Conservation (phyloP, 2,329 filamentous ascomycete genomes). For the Scytalidium sp. region DNA sequence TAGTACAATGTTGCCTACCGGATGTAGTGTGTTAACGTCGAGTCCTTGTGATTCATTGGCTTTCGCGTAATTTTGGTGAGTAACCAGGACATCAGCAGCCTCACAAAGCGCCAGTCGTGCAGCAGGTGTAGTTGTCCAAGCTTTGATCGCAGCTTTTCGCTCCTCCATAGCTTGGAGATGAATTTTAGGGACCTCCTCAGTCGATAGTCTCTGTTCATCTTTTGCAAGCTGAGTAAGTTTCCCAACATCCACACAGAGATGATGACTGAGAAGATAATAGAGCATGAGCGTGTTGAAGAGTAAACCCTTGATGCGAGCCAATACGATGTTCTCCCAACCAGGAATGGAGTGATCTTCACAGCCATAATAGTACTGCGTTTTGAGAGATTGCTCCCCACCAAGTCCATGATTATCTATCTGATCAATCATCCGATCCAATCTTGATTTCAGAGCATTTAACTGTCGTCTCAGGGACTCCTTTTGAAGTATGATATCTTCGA, state of each 20-base stretch:
- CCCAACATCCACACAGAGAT: slow-evolving; percentile 33
- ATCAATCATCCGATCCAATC: slow-evolving; percentile 11
- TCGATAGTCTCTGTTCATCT: slow-evolving; percentile 12
- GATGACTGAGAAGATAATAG: slow-evolving; percentile 33
- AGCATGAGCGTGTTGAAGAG: slow-evolving; percentile 32
- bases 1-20: slow-evolving; percentile 31
- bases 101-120: slow-evolving; percentile 32
- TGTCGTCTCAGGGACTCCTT: slow-evolving; percentile 14
- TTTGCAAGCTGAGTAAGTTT: slow-evolving; percentile 27
- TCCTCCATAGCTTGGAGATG: slow-evolving; percentile 13
- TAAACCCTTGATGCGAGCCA: slow-evolving; percentile 25
- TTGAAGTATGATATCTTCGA: slow-evolving; percentile 10
- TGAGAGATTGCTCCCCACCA: slow-evolving; percentile 10
- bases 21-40: slow-evolving; percentile 22
- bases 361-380: slow-evolving; percentile 18
- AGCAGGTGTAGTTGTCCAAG: slow-evolving; percentile 29
- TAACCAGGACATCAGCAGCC: slow-evolving; percentile 28
- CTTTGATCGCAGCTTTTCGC: slow-evolving; percentile 17
- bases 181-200: slow-evolving; percentile 13
- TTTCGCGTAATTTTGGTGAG: slow-evolving; percentile 9
- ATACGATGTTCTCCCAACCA: slow-evolving; percentile 13
- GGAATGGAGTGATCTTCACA: slow-evolving; percentile 16
- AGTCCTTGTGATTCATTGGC: slow-evolving; percentile 13
- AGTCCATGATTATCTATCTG: slow-evolving; percentile 7
- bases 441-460: slow-evolving; percentile 14